Base-by-base conservation (phyloP, 2,329 filamentous ascomycete species). In the Penicillium sp. region DNA sequence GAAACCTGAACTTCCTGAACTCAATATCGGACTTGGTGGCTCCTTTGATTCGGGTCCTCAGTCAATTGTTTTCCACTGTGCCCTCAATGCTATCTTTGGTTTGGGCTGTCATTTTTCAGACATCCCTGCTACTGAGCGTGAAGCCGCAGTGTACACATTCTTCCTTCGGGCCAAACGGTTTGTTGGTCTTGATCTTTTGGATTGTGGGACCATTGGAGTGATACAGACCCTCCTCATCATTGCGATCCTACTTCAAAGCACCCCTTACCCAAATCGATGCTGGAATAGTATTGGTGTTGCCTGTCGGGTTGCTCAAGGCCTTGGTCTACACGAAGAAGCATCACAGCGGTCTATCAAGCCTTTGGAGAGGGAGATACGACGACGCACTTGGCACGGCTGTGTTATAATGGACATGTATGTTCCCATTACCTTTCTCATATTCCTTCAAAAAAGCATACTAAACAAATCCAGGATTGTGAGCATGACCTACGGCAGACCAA, bases 211-310 rank as follows among this genome's bases (percentile, higher is more conserved):
- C 4, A 57, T 76, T 3, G 71, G 68, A 0, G 68, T 75, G 0
- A 72, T 77, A 4, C 75, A 79, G 49, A 61, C 68, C 0, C 57
- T 78, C 7, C 56, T 79, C 4, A 52, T 77, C 1, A 61, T 74
- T 13, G 66, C 73, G 0, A 57, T 76, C 0, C 65, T 69, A 18
- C 61, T 77, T 3, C 74, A 77, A 40, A 70, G 72, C 39, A 75
- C 75, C 1, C 67, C 70, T 0, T 74, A 73, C 46, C 69, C 73
- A 0, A 69, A 65, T 20, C 63, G 71, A 8, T 77, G 74, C 52
- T 78, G 75, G 74, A 74, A 75, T 42, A 61, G 70, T 0, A 68
- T 76, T 4, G 75, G 75, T 1, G 45, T 77, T 5, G 75, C 76
- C 0, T 74, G 69, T 44, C 63, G 74, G 3, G 61, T 76, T 9